Conservation (phyloP, 495 filamentous ascomycete species). For the Oidiodendron maius region DNA sequence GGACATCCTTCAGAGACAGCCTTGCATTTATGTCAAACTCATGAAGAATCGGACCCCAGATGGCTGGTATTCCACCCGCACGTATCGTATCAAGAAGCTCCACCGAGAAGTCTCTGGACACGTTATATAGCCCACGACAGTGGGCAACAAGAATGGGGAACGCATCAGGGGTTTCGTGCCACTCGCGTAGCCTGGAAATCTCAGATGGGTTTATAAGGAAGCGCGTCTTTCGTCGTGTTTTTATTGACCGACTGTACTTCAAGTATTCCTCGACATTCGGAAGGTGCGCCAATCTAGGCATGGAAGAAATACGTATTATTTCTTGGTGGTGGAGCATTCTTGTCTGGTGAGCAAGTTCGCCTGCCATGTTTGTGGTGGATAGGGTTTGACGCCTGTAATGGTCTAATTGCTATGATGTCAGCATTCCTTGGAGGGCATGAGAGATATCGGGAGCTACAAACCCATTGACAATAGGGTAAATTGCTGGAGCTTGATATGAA, state of each 20-base stretch:
- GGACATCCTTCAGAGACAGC: not conserved
- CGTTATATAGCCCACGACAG: slow-evolving; percentile 1
- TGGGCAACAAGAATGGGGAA: slow-evolving; percentile 4
- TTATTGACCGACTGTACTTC: slow-evolving; percentile 4
- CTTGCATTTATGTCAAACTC: not conserved
- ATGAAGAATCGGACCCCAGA: not conserved
- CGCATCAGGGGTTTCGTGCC: slow-evolving; percentile 4
- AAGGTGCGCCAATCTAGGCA: not conserved
- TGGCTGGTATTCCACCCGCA: slow-evolving; percentile 1
- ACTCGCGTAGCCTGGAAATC: not conserved
- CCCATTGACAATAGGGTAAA: slow-evolving; percentile 2
- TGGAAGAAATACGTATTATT: slow-evolving; percentile 2
- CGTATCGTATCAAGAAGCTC: slow-evolving; percentile 2
- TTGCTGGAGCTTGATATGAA: slow-evolving; percentile 5
- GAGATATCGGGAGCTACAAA: not conserved
- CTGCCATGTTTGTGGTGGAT: slow-evolving; percentile 2
- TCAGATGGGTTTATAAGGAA: not conserved
- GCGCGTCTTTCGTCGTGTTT: not conserved
- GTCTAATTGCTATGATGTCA: slow-evolving; percentile 2
- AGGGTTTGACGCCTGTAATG: not conserved
- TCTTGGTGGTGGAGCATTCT: slow-evolving; percentile 2
- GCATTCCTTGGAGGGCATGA: not conserved
- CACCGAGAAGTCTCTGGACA: slow-evolving; percentile 2
- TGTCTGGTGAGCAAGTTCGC: slow-evolving; percentile 1
- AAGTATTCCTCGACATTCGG: slow-evolving; percentile 2